A percentile compares a stretch with the other conserved stretches of the same genome.
Conservation (phyloP, 345 rosid genomes). For the Camelina laxa region DNA sequence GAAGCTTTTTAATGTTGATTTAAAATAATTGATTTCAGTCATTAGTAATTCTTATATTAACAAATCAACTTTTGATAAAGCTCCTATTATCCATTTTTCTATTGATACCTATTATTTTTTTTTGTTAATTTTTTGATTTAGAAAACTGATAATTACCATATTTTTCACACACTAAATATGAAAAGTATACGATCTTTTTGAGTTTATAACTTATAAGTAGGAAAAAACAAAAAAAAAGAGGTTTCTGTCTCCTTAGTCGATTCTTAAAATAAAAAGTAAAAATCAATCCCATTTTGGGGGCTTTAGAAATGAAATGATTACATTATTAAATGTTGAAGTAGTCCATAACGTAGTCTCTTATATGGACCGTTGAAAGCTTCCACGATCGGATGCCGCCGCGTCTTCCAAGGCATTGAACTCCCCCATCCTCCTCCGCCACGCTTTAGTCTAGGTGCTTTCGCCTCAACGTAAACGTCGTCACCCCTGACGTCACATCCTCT, state of each 20-base stretch:
- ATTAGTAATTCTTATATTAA: no score
- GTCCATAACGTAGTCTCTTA: not conserved
- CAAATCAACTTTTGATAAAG: no score
- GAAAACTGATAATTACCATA: no score
- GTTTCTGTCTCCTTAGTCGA: not conserved
- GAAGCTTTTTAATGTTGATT: no score
- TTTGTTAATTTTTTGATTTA: no score
- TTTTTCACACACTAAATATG: no score
- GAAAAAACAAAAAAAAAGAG: no score
- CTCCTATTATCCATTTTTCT: no score
- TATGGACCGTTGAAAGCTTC: not conserved
- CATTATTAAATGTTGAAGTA: not conserved
- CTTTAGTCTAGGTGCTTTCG: slow-evolving; percentile 18
- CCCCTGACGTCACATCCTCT: slow-evolving; percentile 23
- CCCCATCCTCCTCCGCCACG: not conserved
- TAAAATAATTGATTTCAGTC: no score
- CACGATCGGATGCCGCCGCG: slow-evolving; percentile 23
- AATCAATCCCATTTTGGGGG: not conserved
- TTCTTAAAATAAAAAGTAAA: not conserved
- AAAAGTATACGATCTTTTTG: no score
- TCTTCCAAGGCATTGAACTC: slow-evolving; percentile 4
- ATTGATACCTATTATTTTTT: no score
- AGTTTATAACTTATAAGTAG: no score
- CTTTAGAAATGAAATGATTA: not conserved
- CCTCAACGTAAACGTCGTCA: slow-evolving; percentile 38